These are phyloP conservation scores for Cardamine chenopodiifolia DNA, from an alignment of 345 rosid genomes.

Conservation along the genomic window DNA sequence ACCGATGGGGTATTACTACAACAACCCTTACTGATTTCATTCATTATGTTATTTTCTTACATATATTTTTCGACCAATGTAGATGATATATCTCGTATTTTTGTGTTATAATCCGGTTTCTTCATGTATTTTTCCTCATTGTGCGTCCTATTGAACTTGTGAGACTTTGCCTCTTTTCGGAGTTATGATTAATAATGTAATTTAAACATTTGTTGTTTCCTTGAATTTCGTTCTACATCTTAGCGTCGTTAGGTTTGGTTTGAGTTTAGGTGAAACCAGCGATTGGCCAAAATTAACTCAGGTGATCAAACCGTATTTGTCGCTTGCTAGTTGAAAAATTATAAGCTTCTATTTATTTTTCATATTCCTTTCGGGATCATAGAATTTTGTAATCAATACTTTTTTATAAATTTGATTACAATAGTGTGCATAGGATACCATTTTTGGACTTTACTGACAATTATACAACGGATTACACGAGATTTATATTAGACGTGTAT, in stretches of 20 bases:
- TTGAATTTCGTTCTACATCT: constrained; percentile 4
- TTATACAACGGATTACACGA: background rate
- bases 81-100: constrained; percentile 10
- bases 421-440: background rate
- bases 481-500: background rate
- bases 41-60: constrained; percentile 26
- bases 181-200: constrained; percentile 31
- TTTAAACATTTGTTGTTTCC: background rate
- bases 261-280: constrained; percentile 4
- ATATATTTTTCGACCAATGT: constrained; percentile 33
- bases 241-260: constrained; percentile 11
- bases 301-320: background rate
- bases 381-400: background rate
- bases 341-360: background rate
- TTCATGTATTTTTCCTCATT: constrained; percentile 20
- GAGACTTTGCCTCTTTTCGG: constrained; percentile 25
- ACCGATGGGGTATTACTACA: constrained; percentile 57
- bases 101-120: constrained; percentile 30
- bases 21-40: constrained; percentile 42
- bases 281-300: constrained; percentile 6
- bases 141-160: constrained; percentile 13
- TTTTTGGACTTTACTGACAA: background rate
- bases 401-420: background rate
- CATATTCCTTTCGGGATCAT: background rate
- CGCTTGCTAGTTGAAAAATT: background rate